Conservation (phyloP, 2,329 filamentous ascomycete species). For the Ophiostoma angusticollis region DNA sequence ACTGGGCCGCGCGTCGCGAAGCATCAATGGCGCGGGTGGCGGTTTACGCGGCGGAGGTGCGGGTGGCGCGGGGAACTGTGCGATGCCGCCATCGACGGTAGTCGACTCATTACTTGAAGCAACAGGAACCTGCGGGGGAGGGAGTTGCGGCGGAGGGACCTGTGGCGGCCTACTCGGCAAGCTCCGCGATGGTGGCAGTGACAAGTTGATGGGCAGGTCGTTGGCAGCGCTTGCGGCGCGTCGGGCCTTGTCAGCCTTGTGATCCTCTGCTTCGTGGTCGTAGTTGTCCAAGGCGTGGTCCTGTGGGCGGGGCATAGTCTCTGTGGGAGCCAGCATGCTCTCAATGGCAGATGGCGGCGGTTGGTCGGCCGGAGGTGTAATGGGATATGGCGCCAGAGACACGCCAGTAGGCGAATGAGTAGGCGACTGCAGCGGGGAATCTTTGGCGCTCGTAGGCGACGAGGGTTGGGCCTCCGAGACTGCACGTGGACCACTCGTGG, state of each 20-base stretch:
- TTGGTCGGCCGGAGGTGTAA: slow-evolving; percentile 48
- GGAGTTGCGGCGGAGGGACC: slow-evolving; percentile 39
- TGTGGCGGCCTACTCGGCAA: slow-evolving; percentile 39
- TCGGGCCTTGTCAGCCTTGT: slow-evolving; percentile 30
- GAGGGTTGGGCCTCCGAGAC: not conserved
- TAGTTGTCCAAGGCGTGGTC: slow-evolving; percentile 46
- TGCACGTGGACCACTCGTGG: not conserved
- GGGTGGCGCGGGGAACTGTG: slow-evolving; percentile 39
- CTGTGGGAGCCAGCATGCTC: slow-evolving; percentile 42
- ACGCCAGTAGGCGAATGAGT: slow-evolving; percentile 45
- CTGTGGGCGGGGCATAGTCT: slow-evolving; percentile 46
- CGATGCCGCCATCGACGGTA: slow-evolving; percentile 31
- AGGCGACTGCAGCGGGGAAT: slow-evolving; percentile 7
- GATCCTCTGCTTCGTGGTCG: slow-evolving; percentile 41
- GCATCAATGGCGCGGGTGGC: slow-evolving; percentile 71
- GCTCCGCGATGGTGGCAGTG: slow-evolving; percentile 43
- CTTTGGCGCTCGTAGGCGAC: slow-evolving; percentile 4
- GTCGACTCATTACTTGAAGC: slow-evolving; percentile 19
- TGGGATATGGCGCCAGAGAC: slow-evolving; percentile 48
- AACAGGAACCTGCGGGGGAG: slow-evolving; percentile 17
- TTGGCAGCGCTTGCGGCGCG: slow-evolving; percentile 32
- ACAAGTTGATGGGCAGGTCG: slow-evolving; percentile 37
- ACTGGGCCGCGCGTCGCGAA: slow-evolving; percentile 35
- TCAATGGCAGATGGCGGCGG: slow-evolving; percentile 30
- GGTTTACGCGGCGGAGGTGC: slow-evolving; percentile 61